A percentile compares a stretch with the other conserved stretches of the same genome.
Conservation (phyloP, 257 asterid species). For the Rubia yunnanensis region DNA sequence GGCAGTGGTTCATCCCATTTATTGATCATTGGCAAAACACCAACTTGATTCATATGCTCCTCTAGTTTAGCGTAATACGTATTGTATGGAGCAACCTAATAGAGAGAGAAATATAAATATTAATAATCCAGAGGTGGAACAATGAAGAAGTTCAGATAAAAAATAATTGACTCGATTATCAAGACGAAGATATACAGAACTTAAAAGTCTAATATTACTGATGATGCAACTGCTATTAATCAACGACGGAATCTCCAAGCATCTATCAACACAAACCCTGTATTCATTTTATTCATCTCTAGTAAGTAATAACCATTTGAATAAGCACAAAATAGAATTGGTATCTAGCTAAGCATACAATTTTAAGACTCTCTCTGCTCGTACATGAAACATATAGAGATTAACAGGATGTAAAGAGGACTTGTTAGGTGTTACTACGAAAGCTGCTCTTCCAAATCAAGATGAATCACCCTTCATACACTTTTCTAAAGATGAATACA, state of each 20-base stretch:
- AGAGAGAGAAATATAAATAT: constrained; percentile 4
- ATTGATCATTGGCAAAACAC: constrained; percentile 57
- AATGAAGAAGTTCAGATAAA: neutral
- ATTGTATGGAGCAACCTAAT: constrained; percentile 84
- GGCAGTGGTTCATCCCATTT: constrained; percentile 79
- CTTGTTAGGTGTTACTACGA: neutral
- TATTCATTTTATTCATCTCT: neutral
- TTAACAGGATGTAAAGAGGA: neutral
- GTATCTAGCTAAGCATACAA: neutral
- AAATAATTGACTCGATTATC: neutral
- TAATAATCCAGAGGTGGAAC: constrained; percentile 6
- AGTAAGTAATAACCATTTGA: neutral
- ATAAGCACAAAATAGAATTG: neutral
- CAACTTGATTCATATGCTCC: constrained; percentile 80
- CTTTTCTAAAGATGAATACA: neutral
- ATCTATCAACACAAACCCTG: neutral
- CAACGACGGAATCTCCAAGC: neutral
- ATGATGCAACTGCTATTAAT: neutral
- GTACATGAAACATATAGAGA: neutral
- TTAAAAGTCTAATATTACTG: neutral
- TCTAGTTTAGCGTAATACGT: constrained; percentile 66
- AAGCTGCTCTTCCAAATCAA: neutral
- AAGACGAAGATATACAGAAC: neutral
- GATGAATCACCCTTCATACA: neutral
- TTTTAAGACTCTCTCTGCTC: neutral